Base-by-base conservation (phyloP, 768 basidiomycete genomes). In the Hemileccinum impolitum region DNA sequence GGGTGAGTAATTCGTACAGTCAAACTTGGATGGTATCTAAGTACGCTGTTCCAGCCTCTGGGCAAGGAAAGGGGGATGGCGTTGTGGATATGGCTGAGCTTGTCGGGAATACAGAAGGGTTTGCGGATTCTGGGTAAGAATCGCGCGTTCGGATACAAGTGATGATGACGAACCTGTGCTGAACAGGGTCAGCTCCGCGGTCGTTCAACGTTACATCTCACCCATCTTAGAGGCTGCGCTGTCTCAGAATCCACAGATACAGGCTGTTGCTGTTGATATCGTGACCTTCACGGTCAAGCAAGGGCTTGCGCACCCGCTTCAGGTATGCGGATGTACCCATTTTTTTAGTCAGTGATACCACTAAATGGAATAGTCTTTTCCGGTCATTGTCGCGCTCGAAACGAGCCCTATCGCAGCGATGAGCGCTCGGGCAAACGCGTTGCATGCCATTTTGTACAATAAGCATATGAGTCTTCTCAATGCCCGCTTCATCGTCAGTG, bases 121-220 rank as follows among this genome's bases (percentile, higher is more conserved):
- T 98, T 64, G 93, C 95, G 0, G 96, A 98, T 58, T 97, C 95
- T 6, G 94, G 94, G 96, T 97, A 69, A 59, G 81, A 53, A 26
- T 17, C 11, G 15, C n/a, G 38, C 26, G 32, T 47, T 37, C n/a
- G 3, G 1, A 21, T 41, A 8, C 28, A 6, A 26, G 9, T 17
- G 23, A 40, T 26, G 14, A 23, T 32, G 23, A 43, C 30, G 26
- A 59, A 1, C 52, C 6, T 36, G 11, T 38, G 18, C 50, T 40
- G 53, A 50, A 23, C 59, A 98, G 95, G 23, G 91, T 97, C 52
- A 92, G 90, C 66, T 94, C 95, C 1, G 90, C 92, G 3, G 79
- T 99, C 32, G 86, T 97, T 0, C 96, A 99, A 61, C 88, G 95
- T 9, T 98, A 98, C 60, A 73, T 98, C 36, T 69, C 75, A 12